Percentiles rank a stretch among this genome's conserved stretches.
Conservation (phyloP, 352 stramenopile genomes). For the Plasmopara muralis region DNA sequence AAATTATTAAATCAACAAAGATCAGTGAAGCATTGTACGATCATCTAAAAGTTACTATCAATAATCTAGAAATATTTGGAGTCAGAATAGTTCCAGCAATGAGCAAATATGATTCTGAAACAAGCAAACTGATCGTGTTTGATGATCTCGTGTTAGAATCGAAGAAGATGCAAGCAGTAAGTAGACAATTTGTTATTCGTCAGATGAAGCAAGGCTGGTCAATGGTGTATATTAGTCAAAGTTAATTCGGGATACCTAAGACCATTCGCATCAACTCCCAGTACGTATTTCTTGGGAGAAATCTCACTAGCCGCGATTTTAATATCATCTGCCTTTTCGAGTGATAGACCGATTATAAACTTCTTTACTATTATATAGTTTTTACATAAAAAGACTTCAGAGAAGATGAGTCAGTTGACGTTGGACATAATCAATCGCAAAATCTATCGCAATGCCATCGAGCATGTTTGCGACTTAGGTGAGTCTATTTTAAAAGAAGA, state of each 20-base stretch:
- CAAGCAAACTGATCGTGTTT: not conserved
- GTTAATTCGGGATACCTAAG: not conserved
- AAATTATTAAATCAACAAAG: not conserved
- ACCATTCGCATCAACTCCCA: not conserved
- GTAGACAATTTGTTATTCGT: not conserved
- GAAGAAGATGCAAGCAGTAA: not conserved
- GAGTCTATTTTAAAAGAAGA: too few relatives aligned
- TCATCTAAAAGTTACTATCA: not conserved
- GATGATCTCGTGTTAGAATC: not conserved
- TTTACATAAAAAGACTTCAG: not conserved
- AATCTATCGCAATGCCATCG: not conserved
- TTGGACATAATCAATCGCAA: not conserved
- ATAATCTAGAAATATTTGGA: not conserved
- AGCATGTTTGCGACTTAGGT: too few relatives aligned
- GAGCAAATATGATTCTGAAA: not conserved
- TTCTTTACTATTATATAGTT: not conserved
- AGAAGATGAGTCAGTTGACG: not conserved
- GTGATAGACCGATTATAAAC: not conserved
- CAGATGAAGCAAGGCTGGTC: not conserved
- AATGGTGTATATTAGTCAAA: not conserved
- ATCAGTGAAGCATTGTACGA: not conserved
- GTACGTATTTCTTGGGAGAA: not conserved
- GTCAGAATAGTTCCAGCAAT: not conserved
- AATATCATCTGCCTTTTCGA: not conserved
- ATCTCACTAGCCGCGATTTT: not conserved